Evolutionary conservation across 208 protist genomes (phyloP).

Genomic region (Endotrypanum monterogeii): DNA sequence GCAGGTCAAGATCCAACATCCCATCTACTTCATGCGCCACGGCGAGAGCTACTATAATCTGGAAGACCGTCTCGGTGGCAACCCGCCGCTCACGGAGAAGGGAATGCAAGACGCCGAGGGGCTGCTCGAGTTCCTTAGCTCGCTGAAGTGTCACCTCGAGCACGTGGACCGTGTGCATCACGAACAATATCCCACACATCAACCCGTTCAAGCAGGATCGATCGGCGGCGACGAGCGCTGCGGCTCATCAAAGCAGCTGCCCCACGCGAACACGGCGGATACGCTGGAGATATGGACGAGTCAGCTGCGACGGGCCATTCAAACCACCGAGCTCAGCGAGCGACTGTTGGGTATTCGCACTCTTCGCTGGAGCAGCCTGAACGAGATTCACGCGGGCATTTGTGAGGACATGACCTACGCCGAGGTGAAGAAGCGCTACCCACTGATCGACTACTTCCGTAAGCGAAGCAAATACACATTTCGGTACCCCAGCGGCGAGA

Average conservation of each 20-base stretch:
- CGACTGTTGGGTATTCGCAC: constrained; percentile 66
- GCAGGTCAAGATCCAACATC: constrained; percentile 82
- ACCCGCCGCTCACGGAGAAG: constrained; percentile 74
- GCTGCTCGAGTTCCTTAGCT: constrained; percentile 78
- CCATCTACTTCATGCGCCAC: constrained; percentile 91
- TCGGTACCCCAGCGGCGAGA: constrained; percentile 89
- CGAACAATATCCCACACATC: background rate
- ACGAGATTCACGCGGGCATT: constrained; percentile 90
- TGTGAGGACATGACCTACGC: constrained; percentile 88
- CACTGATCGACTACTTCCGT: constrained; percentile 79
- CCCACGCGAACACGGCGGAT: constrained; percentile 29
- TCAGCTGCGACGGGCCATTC: constrained; percentile 81
- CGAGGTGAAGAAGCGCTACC: constrained; percentile 73
- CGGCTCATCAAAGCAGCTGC: background rate
- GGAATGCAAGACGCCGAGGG: constrained; percentile 68
- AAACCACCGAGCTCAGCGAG: constrained; percentile 78
- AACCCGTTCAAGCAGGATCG: background rate
- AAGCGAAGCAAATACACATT: constrained; percentile 86
- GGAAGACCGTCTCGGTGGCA: constrained; percentile 88
- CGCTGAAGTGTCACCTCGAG: constrained; percentile 57
- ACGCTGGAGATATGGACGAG: constrained; percentile 86
- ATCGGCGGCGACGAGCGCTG: background rate
- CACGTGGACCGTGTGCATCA: constrained; percentile 20
- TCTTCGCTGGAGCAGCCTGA: constrained; percentile 83
- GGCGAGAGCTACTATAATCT: constrained; percentile 86